These are phyloP conservation scores for Selaginella moellendorffii DNA, from an alignment of 75 land plant species.

Conservation along the genomic window DNA sequence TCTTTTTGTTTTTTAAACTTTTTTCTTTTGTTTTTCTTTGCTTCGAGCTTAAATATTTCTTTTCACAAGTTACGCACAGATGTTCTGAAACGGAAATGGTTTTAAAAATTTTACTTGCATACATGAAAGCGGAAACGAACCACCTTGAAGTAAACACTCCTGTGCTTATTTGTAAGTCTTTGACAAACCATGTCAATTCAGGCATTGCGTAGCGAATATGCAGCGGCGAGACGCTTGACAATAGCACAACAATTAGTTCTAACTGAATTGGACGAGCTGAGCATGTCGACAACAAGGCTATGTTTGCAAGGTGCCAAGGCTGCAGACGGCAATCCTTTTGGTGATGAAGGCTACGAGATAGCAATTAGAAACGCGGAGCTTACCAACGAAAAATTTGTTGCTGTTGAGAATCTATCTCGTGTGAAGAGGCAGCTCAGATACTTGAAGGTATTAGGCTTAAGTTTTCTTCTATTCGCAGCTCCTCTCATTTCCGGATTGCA, in stretches of 20 bases:
- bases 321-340: slow-evolving; percentile 26
- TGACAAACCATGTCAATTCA: slow-evolving; percentile 9
- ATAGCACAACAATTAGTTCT: slow-evolving; percentile 65
- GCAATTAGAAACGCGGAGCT: slow-evolving; percentile 35
- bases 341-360: slow-evolving; percentile 19
- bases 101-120: neutral
- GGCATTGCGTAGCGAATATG: slow-evolving; percentile 86
- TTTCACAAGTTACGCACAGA: neutral
- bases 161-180: neutral
- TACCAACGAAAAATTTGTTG: slow-evolving; percentile 57
- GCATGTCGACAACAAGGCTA: slow-evolving; percentile 76
- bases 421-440: slow-evolving; percentile 89
- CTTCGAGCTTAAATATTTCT: no score
- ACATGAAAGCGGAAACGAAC: neutral
- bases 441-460: slow-evolving; percentile 79
- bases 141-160: neutral
- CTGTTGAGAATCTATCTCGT: slow-evolving; percentile 38
- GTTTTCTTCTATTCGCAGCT: no score
- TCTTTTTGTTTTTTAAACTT: neutral
- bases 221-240: slow-evolving; percentile 55
- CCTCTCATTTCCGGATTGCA: no score
- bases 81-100: neutral
- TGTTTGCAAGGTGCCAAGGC: slow-evolving; percentile 37
- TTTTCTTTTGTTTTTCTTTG: neutral
- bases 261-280: slow-evolving; percentile 86